Base-by-base conservation (phyloP, 2,329 filamentous ascomycete species). In the Pyricularia sp. region DNA sequence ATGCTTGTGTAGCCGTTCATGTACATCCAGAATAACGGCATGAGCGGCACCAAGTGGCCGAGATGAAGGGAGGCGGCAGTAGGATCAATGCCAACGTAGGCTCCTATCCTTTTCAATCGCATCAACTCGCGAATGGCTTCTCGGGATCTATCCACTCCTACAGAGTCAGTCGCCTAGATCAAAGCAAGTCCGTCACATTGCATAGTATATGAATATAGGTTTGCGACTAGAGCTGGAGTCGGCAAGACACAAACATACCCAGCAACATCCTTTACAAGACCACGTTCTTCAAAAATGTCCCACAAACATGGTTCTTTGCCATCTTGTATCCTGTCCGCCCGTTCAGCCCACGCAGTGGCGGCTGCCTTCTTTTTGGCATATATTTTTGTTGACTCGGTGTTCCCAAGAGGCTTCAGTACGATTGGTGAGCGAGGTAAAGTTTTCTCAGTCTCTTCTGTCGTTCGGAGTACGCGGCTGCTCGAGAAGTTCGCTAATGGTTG, bases 11-110 rank as follows among this genome's bases (percentile, higher is more conserved):
- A 87, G 28, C 91, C 90, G 72, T 92, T 81, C 68, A 92, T 79
- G 76, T 91, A 91, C 79, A 93, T 83, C 88, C 90, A 93, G 77
- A 91, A 92, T 28, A 93, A 78, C 19, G 89, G 84, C 90, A 94
- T 94, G 65, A 93, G 79, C 26, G 91, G 88, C 16, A 94, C 79
- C 6, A 96, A 79, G 72, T 96, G 90, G 66, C 91, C 91, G 61
- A 94, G 79, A 71, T 96, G 91, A 66, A 94, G 78, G 2, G 90
- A 94, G 65, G 84, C 79, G 16, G 89, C 90, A 0, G 91, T 94
- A 5, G 91, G 90, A 72, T 96, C 91, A 71, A 94, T 84, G 69
- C 91, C 91, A 64, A 90, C 88, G 71, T 96, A 96, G 66, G 84
- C 87, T 67, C 87, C 88, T 69, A 91, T 84, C 67, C 87, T 81